Conservation (phyloP, 192 early-diverging fungal species). For the Coemansia sp. region DNA sequence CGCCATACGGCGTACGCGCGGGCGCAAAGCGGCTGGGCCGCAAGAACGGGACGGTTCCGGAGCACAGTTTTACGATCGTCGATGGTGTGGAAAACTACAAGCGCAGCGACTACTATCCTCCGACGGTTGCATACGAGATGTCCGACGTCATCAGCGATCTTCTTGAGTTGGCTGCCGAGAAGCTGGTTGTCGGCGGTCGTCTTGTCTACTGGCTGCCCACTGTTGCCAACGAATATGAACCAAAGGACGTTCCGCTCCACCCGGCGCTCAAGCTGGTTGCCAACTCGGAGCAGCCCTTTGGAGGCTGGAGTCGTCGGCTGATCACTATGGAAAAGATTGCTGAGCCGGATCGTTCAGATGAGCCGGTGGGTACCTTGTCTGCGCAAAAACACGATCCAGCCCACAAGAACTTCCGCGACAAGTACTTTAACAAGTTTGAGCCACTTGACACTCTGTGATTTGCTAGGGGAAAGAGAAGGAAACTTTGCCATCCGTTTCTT, state of each 20-base stretch:
- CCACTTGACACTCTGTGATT: neutral
- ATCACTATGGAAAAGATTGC: constrained; percentile 93
- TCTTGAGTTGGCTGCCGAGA: constrained; percentile 76
- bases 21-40: constrained; percentile 91
- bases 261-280: constrained; percentile 78
- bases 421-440: constrained; percentile 48
- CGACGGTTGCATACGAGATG: constrained; percentile 96
- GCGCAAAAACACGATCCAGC: constrained; percentile 23
- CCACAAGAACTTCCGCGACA: constrained; percentile 48
- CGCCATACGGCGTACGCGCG: constrained; percentile 96
- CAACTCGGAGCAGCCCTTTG: constrained; percentile 95
- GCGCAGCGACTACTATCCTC: constrained; percentile 76
- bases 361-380: neutral
- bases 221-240: constrained; percentile 79
- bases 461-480: too few species aligned
- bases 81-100: constrained; percentile 51
- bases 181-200: constrained; percentile 78
- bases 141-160: constrained; percentile 84
- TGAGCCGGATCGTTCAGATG: constrained; percentile 11
- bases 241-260: constrained; percentile 81
- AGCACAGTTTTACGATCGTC: constrained; percentile 27
- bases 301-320: constrained; percentile 86
- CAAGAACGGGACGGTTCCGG: constrained; percentile 43
- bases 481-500: neutral
- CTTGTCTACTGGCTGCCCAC: constrained; percentile 98